Evolutionary conservation across 1,284 basidiomycete species (phyloP), one percentile per base, ranked within the genome.

Genomic region (Flammula alnicola): DNA sequence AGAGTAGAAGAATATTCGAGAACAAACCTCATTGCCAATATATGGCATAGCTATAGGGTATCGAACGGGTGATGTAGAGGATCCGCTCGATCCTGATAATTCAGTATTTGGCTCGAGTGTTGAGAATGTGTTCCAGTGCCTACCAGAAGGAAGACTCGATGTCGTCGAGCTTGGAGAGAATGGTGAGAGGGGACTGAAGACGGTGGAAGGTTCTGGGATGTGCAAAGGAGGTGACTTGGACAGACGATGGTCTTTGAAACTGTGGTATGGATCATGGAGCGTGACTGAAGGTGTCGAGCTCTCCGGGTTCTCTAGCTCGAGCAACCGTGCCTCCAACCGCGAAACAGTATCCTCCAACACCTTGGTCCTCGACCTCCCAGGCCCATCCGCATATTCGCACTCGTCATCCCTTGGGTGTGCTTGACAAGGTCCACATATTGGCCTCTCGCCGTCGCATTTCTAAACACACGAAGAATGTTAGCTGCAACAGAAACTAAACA

Each of bases 391-490:
- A 58, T 76, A 78, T 55, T 77, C 75, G 62, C 76, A 78, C 16
- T 71, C 71, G 52, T 77, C 75, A 29, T 73, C 71, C 51, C 72
- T 74, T 20, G 74, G 73, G 48, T 73, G 70, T 26, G 62, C 61
- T 14, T 57, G 56, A 61, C 76, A 78, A 16, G 73, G 74, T 5
- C 74, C 75, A 58, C 76, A 78, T 27, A 70, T 63, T 25, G 76
- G 75, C 51, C 72, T 75, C 6, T 59, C 58, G 23, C 74, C 76
- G 47, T 78, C 75, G 53, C 76, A 78, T 72, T 75, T 77, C 76
- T 78, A 49, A 16, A 30, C 46, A 22, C 16, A 33, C n/a, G n/a
- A n/a, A n/a, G n/a, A n/a, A n/a, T 20, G 45, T 55, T 9, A 53
- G 36, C 27, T 38, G 12, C 51, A n/a, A 43, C 31, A 40, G 35